phyloP scores from a whole-genome alignment of 169 alveolate species.

The Babesia ovis region DNA sequence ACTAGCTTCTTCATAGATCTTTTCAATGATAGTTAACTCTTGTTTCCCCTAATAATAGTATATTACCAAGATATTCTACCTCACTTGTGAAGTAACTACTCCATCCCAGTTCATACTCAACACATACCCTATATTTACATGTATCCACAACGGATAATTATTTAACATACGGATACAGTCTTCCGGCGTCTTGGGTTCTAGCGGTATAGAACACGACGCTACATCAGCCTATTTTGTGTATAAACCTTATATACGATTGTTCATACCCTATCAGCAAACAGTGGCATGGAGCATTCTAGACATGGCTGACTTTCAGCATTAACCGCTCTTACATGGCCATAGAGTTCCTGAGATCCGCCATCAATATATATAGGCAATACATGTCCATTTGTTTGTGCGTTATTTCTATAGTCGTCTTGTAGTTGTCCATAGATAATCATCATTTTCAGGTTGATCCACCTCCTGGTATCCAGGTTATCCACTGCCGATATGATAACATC shows the following conservation, averaged over 20 bases:
- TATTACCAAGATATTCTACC: not conserved
- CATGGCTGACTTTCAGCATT: constrained; percentile 39
- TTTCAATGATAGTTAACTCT: constrained; percentile 3
- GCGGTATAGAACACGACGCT: constrained; percentile 63
- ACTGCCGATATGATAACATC: constrained; percentile 46
- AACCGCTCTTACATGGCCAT: constrained; percentile 66
- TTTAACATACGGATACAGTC: constrained; percentile 60
- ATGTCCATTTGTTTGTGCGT: not conserved
- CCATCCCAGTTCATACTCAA: constrained; percentile 1
- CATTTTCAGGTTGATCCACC: constrained; percentile 55
- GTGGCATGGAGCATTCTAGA: constrained; percentile 65
- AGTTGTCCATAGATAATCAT: constrained; percentile 13
- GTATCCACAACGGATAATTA: not conserved
- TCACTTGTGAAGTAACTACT: not conserved
- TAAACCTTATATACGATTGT: not conserved
- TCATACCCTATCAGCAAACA: constrained; percentile 42
- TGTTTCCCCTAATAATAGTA: constrained; percentile 1
- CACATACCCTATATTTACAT: constrained; percentile 6
- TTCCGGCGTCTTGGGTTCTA: constrained; percentile 60
- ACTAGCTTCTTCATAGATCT: constrained; percentile 9
- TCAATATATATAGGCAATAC: constrained; percentile 53
- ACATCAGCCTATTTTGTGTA: not conserved
- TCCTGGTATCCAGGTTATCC: constrained; percentile 37
- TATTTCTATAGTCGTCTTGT: not conserved
- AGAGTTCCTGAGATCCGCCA: constrained; percentile 74